phyloP scores from a whole-genome alignment of 306 rosid genomes.

The Rosa lucieae region DNA sequence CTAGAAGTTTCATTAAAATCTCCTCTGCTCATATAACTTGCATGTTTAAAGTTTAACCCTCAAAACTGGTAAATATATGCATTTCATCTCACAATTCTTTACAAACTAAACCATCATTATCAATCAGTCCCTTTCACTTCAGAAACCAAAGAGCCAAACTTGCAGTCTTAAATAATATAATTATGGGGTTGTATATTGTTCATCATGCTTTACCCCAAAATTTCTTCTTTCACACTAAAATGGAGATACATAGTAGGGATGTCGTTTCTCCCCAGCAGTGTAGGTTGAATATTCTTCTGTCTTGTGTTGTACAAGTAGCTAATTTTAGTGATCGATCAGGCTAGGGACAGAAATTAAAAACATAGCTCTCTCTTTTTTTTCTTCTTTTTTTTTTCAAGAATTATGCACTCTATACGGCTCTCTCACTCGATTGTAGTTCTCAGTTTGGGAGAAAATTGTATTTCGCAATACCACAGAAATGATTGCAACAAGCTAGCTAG shows the following conservation, averaged over 20 bases:
- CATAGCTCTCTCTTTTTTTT: background rate
- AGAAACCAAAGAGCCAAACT: background rate
- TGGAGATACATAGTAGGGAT: slow-evolving; percentile 10
- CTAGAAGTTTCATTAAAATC: background rate
- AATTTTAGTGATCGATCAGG: background rate
- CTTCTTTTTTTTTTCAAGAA: background rate
- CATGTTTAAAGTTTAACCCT: background rate
- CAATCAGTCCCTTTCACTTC: background rate
- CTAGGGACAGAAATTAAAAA: slow-evolving; percentile 13
- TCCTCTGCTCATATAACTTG: background rate
- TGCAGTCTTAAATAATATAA: background rate
- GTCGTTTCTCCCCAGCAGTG: slow-evolving; percentile 12
- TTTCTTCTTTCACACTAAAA: slow-evolving; percentile 25
- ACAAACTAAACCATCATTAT: background rate
- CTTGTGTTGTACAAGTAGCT: slow-evolving; percentile 32
- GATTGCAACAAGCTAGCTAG: no score
- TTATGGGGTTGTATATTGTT: slow-evolving; percentile 31
- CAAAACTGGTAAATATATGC: background rate
- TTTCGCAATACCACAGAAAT: no score
- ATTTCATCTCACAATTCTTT: background rate
- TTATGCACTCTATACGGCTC: background rate
- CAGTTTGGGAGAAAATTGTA: no score
- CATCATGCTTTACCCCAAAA: slow-evolving; percentile 23
- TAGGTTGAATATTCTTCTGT: slow-evolving; percentile 19
- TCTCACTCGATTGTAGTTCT: no score